Conservation (phyloP, 2,329 filamentous ascomycete species). For the Metarhizium robertsii region DNA sequence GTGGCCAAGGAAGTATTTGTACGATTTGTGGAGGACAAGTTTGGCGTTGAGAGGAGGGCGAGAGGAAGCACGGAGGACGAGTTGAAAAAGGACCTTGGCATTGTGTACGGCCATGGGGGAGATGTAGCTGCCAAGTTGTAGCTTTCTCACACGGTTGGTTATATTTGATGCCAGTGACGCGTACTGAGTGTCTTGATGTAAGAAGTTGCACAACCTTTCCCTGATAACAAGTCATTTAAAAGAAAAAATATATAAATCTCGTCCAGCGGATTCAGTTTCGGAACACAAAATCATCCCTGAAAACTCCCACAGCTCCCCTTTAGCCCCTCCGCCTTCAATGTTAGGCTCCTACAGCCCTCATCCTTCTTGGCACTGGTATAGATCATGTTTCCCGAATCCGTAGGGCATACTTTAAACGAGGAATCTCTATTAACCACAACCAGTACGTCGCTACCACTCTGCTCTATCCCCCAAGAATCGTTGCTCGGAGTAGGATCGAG, state of each 20-base stretch:
- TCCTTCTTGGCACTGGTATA: slow-evolving; percentile 12
- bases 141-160: slow-evolving; percentile 1
- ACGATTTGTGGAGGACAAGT: slow-evolving; percentile 26
- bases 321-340: slow-evolving; percentile 16
- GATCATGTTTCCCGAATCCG: slow-evolving; percentile 13
- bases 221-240: no score
- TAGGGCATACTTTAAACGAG: slow-evolving; percentile 18
- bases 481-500: slow-evolving; percentile 22
- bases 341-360: slow-evolving; percentile 14
- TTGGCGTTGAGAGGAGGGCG: slow-evolving; percentile 6
- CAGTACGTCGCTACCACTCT: slow-evolving; percentile 11
- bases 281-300: neutral
- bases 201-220: no score
- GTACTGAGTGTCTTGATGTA: neutral
- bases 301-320: slow-evolving; percentile 16
- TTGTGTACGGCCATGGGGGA: slow-evolving; percentile 25
- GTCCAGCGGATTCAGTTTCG: neutral
- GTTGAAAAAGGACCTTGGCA: slow-evolving; percentile 20
- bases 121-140: slow-evolving; percentile 14
- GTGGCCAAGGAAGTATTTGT: slow-evolving; percentile 29
- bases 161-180: neutral
- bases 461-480: slow-evolving; percentile 18
- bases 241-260: neutral
- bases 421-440: slow-evolving; percentile 15
- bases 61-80: slow-evolving; percentile 15